phyloP scores from a whole-genome alignment of 148 eudicot species.

The Vaccinium macrocarpon region DNA sequence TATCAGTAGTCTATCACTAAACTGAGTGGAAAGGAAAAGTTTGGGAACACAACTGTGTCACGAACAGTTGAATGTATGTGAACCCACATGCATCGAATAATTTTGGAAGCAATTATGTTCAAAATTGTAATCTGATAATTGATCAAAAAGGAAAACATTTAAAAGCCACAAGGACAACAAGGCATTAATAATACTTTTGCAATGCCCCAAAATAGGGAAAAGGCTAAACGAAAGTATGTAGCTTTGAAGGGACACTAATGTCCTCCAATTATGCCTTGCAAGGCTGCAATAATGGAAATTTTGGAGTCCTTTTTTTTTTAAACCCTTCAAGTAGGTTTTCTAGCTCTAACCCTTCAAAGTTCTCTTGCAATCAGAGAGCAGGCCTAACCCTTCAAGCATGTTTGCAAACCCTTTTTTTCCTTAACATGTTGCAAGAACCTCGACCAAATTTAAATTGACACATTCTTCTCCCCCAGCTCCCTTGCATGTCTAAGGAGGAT shows the following conservation, averaged over 20 bases:
- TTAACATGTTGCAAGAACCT: neutral
- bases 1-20: neutral
- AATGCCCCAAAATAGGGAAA: neutral
- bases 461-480: neutral
- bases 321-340: neutral
- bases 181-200: neutral
- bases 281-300: neutral
- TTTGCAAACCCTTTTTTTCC: neutral
- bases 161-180: neutral
- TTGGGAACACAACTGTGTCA: too few species aligned
- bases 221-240: neutral
- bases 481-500: neutral
- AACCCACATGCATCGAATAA: too few species aligned
- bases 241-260: neutral
- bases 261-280: slow-evolving; percentile 4
- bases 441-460: neutral
- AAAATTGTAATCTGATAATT: too few species aligned
- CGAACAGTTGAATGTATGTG: too few species aligned
- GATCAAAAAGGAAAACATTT: neutral
- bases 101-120: too few species aligned
- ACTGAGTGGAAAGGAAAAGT: too few species aligned
- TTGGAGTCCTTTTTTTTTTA: neutral
- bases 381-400: too few species aligned
- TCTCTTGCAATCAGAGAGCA: too few species aligned
- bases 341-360: too few species aligned